phyloP scores from a whole-genome alignment of 2,329 filamentous ascomycete genomes.

The Fusarium secorum region DNA sequence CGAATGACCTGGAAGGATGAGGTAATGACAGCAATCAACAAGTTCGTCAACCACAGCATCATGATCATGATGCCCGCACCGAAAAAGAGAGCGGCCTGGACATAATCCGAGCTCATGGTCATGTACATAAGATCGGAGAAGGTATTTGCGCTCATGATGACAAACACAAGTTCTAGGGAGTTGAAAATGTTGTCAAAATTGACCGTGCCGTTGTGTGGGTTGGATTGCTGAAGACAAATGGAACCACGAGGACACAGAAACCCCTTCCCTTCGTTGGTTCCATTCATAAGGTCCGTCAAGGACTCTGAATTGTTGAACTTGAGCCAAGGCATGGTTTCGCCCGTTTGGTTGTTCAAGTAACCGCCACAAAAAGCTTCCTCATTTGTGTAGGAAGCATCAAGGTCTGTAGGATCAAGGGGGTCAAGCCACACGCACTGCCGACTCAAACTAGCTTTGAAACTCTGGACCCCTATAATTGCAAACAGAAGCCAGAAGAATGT shows the following conservation, averaged over 20 bases:
- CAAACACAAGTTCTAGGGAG: conserved; percentile 92
- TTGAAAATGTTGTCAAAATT: conserved; percentile 96
- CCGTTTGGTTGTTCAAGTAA: conserved; percentile 69
- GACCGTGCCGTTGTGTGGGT: conserved; percentile 84
- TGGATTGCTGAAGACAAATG: conserved; percentile 78
- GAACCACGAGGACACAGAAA: conserved; percentile 88
- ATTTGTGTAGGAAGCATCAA: conserved; percentile 66
- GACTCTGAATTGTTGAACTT: conserved; percentile 49
- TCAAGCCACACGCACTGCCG: conserved; percentile 83
- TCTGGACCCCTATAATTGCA: conserved; percentile 95
- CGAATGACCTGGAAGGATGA: conserved; percentile 98
- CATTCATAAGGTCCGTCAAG: conserved; percentile 58
- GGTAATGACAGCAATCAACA: conserved; percentile 95
- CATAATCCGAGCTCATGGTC: conserved; percentile 89
- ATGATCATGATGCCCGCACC: conserved; percentile 83
- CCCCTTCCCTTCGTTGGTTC: conserved; percentile 72
- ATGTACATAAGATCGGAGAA: conserved; percentile 96
- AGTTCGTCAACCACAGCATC: conserved; percentile 95
- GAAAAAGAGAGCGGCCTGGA: conserved; percentile 82
- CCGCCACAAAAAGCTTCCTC: conserved; percentile 86
- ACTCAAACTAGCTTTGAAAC: conserved; percentile 85
- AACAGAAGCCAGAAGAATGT: conserved; percentile 98
- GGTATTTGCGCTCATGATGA: conserved; percentile 98
- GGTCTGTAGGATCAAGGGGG: conserved; percentile 63
- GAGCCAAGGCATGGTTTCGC: conserved; percentile 72